phyloP scores from a whole-genome alignment of 768 basidiomycete genomes.

The Termitomyces sp. region DNA sequence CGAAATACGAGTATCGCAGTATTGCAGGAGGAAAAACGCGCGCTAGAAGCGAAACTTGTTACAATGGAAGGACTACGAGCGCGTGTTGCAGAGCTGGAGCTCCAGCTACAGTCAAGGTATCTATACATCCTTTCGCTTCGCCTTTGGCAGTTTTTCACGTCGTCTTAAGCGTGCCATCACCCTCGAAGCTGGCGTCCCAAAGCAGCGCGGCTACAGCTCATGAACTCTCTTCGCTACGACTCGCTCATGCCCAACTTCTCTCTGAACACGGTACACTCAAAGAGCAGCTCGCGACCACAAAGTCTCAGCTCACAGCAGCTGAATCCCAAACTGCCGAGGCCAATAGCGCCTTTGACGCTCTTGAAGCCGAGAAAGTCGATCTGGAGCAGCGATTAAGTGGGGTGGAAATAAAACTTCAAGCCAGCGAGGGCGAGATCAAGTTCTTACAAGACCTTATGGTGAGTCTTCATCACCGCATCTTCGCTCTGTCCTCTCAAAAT shows the following conservation, averaged over 20 bases:
- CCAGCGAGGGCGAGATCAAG: slow-evolving; percentile 1
- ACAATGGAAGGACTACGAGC: slow-evolving; percentile 49
- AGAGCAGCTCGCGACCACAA: slow-evolving; percentile 40
- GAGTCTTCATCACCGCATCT: not conserved
- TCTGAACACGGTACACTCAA: slow-evolving; percentile 59
- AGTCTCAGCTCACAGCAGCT: slow-evolving; percentile 30
- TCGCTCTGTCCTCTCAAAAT: not conserved
- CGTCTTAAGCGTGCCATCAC: not conserved
- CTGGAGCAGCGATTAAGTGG: not conserved
- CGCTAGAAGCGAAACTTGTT: slow-evolving; percentile 46
- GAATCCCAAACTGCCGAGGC: slow-evolving; percentile 25
- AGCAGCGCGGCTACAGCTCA: slow-evolving; percentile 36
- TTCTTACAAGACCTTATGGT: slow-evolving; percentile 9
- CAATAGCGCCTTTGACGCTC: slow-evolving; percentile 1
- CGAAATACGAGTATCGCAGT: slow-evolving; percentile 61
- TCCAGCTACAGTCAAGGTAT: slow-evolving; percentile 47
- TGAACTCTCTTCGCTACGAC: slow-evolving; percentile 51
- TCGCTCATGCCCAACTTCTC: slow-evolving; percentile 55
- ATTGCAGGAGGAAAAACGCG: slow-evolving; percentile 67
- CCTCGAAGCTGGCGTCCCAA: slow-evolving; percentile 19
- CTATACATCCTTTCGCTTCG: slow-evolving; percentile 7
- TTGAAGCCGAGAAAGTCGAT: slow-evolving; percentile 6
- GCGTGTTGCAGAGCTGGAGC: slow-evolving; percentile 60
- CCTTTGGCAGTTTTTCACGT: not conserved
- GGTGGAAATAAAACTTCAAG: not conserved